These are phyloP conservation scores for Ophiostoma sp. DNA, from an alignment of 2,329 filamentous ascomycete genomes.

Conservation along the genomic window DNA sequence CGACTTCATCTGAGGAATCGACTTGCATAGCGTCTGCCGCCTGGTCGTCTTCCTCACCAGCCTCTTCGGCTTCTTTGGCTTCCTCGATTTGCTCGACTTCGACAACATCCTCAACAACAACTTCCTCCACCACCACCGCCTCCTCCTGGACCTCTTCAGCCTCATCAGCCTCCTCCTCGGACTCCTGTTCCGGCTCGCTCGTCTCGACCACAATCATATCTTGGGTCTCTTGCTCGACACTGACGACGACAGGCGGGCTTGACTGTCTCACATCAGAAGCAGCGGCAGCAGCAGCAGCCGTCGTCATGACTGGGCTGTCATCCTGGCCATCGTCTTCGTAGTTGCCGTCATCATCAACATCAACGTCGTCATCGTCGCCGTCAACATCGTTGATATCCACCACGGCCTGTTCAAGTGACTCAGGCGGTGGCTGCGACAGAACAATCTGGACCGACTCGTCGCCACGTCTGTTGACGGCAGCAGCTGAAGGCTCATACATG, in stretches of 20 bases:
- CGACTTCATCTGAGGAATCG: neutral
- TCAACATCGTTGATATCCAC: neutral
- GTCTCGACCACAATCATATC: neutral
- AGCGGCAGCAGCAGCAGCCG: neutral
- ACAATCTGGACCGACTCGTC: neutral
- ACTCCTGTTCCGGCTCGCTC: neutral
- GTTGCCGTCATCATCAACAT: neutral
- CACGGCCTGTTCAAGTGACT: neutral
- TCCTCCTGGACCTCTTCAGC: neutral
- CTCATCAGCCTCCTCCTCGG: neutral
- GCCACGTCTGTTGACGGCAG: neutral
- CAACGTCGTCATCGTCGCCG: neutral
- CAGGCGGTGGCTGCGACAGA: neutral
- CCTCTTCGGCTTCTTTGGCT: neutral
- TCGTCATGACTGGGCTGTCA: neutral
- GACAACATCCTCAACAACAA: neutral
- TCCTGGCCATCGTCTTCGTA: neutral
- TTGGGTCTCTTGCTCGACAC: slow-evolving; percentile 7
- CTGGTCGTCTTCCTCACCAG: neutral
- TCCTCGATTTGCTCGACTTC: neutral
- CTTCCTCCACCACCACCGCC: neutral
- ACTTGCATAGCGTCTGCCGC: neutral
- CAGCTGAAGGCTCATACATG: neutral
- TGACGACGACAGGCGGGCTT: neutral
- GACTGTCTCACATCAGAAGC: neutral